Evolutionary conservation across 768 basidiomycete species (phyloP), one percentile per base, ranked within the genome.

Genomic region (Termitomyces sp.): DNA sequence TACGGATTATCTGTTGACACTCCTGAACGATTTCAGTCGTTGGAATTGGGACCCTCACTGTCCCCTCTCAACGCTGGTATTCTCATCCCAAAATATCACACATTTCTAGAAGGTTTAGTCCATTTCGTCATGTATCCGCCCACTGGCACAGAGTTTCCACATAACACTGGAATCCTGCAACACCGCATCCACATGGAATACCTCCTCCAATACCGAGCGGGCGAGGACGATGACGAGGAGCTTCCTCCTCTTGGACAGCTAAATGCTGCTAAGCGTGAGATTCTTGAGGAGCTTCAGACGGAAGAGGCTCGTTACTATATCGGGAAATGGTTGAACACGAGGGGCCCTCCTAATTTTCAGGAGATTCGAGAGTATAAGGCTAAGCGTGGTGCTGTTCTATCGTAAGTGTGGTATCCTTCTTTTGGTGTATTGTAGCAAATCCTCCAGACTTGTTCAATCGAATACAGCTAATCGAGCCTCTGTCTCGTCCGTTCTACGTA

Each of bases 61-160:
- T 35, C 32, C 28, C 3, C 33, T 35, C 49, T 51, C 49, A 51
- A 51, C n/a, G 32, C 49, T 4, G 49, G 55, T 28, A 45, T 57
- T 3, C 28, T 57, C 12, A 22, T 57, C 8, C 55, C 55, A 9
- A 57, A 57, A 38, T 57, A 57, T 20, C 39, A 57, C 18, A 57
- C 55, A 12, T 45, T 57, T 18, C 12, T 57, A 3, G 55, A 45
- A 45, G 55, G 55, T 11, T 45, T 56, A 20, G 28, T 56, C 7
- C 6, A 16, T 2, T 36, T 55, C 35, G 13, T 55, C 3, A 39
- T 55, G 53, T 11, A 55, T 7, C 53, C 53, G 6, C 53, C 53
- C 2, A 36, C 38, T 15, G 53, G 53, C 28, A 6, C 7, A 8
- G 50, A 51, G 16, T 4, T 7, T 2, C 20, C 22, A 32, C 50